Conservation (phyloP, 2,329 filamentous ascomycete species). For the Pestalotiopsis sp. region DNA sequence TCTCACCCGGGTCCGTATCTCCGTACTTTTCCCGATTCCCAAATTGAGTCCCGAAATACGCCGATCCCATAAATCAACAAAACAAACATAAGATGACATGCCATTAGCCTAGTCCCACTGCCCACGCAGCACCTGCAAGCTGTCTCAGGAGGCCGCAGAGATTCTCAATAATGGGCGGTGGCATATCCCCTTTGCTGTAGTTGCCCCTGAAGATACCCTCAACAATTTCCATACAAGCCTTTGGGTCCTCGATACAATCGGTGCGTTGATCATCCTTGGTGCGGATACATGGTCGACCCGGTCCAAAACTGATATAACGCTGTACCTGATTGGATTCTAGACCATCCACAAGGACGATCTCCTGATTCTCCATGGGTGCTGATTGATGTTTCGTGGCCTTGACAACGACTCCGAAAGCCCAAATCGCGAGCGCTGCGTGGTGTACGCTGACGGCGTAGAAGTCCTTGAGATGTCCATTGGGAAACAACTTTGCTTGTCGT, state of each 20-base stretch:
- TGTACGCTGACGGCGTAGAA: conserved; percentile 72
- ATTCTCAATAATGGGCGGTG: conserved; percentile 69
- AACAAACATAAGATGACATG: not conserved
- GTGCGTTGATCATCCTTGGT: conserved; percentile 28
- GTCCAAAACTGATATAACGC: conserved; percentile 59
- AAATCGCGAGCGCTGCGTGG: conserved; percentile 69
- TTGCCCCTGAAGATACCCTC: conserved; percentile 60
- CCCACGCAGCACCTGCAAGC: conserved; percentile 54
- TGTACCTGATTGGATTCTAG: conserved; percentile 54
- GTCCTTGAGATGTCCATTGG: conserved; percentile 58
- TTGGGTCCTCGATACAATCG: conserved; percentile 57
- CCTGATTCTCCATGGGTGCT: conserved; percentile 35
- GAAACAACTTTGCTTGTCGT: conserved; percentile 59
- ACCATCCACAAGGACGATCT: conserved; percentile 58
- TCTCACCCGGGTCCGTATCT: not conserved
- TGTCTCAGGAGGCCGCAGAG: conserved; percentile 66
- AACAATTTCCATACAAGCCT: conserved; percentile 60
- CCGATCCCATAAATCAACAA: not conserved
- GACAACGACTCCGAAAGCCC: conserved; percentile 68
- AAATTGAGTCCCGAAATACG: not conserved
- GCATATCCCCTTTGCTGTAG: conserved; percentile 44
- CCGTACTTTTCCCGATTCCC: not conserved
- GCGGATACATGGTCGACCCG: conserved; percentile 54
- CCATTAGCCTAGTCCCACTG: conserved; percentile 32
- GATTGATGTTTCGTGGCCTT: conserved; percentile 40